Conservation (phyloP, 2,329 filamentous ascomycete species). For the Diplodia corticola region DNA sequence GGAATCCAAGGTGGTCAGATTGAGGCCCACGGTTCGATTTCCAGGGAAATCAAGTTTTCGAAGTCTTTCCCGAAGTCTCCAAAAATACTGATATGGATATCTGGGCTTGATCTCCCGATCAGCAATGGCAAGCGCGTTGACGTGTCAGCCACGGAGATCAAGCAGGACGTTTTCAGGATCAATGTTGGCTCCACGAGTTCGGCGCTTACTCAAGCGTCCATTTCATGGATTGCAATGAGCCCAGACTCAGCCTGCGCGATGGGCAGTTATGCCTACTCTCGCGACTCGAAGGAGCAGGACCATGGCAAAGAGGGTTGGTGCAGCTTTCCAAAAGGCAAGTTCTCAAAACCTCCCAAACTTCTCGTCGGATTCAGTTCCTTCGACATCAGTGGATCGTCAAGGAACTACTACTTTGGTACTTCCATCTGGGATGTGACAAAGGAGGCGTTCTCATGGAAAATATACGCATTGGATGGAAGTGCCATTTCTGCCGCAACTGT, state of each 20-base stretch:
- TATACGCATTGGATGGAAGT: background rate
- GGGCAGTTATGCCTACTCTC: background rate
- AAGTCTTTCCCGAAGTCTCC: background rate
- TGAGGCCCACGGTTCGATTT: background rate
- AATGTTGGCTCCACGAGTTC: background rate
- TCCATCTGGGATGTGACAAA: background rate
- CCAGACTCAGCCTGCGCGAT: background rate
- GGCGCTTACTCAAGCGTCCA: background rate
- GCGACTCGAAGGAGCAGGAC: background rate
- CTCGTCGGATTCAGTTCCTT: background rate
- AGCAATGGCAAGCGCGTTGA: background rate
- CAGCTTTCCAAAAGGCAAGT: background rate
- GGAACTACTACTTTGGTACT: background rate
- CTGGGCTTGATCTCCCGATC: background rate
- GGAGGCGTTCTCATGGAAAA: background rate
- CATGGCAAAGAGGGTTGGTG: background rate
- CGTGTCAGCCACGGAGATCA: no score
- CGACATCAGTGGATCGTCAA: background rate
- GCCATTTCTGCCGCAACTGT: background rate
- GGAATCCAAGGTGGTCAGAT: background rate
- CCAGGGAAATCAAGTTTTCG: background rate
- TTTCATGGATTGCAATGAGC: background rate
- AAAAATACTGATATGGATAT: background rate
- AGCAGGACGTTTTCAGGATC: background rate
- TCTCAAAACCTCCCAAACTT: background rate